A percentile compares a stretch with the other conserved stretches of the same genome.
Evolutionary conservation across 1,284 basidiomycete species (phyloP).

Genomic region (Cryptococcus jaspeensis): DNA sequence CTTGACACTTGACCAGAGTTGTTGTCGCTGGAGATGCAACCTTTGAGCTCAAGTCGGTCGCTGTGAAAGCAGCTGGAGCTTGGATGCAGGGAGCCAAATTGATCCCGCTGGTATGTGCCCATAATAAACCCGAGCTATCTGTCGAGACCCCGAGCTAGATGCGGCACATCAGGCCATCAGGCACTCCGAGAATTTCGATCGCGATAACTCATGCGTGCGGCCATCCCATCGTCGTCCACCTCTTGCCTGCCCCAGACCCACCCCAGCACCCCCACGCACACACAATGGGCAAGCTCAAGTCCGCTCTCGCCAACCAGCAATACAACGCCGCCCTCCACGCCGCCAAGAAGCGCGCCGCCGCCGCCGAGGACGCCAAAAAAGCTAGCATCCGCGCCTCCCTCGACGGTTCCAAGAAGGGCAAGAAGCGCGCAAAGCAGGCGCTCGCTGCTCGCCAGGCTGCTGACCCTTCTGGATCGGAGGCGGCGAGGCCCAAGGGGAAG

Average conservation of each 20-base stretch:
- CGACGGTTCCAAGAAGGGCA: slow-evolving; percentile 26
- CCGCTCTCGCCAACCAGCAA: slow-evolving; percentile 30
- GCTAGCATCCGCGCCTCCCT: slow-evolving; percentile 14
- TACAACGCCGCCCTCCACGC: slow-evolving; percentile 17
- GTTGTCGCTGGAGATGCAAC: no score
- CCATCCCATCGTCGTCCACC: no score
- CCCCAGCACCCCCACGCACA: no score
- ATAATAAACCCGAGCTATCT: no score
- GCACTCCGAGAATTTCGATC: no score
- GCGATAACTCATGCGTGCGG: no score
- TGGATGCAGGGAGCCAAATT: slow-evolving; percentile 2
- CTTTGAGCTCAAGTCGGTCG: no score
- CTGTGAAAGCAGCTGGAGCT: neutral
- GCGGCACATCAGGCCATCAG: no score
- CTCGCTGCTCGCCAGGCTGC: neutral
- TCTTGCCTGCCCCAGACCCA: no score
- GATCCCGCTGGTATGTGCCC: no score
- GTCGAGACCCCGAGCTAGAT: no score
- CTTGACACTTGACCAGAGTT: no score
- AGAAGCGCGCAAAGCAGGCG: slow-evolving; percentile 18
- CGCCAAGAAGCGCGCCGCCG: slow-evolving; percentile 13
- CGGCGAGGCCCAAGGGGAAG: slow-evolving; percentile 4
- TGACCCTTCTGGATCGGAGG: neutral
- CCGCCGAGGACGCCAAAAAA: slow-evolving; percentile 17
- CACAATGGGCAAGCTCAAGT: slow-evolving; percentile 26